Evolutionary conservation across 108 stramenopile species (phyloP).

Genomic region (Cylindrotheca closterium): DNA sequence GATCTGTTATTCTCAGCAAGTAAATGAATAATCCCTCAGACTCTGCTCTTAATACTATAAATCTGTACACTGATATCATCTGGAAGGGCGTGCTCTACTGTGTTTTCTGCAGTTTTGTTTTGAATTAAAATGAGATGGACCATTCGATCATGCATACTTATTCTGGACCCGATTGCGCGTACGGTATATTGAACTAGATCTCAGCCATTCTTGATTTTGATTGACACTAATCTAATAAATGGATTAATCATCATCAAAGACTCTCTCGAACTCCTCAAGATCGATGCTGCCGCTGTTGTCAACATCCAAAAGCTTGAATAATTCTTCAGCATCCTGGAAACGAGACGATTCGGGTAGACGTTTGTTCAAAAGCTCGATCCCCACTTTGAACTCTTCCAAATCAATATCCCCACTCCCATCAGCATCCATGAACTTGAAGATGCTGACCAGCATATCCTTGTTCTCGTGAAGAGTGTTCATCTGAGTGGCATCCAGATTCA

Average conservation of each 20-base stretch:
- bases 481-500: constrained; percentile 1
- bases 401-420: constrained; percentile 24
- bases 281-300: constrained; percentile 22
- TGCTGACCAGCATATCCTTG: constrained; percentile 7
- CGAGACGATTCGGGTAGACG: constrained; percentile 14
- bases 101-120: too few species aligned
- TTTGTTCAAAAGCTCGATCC: constrained; percentile 34
- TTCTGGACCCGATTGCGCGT: too few species aligned
- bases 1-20: too few species aligned
- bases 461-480: constrained; percentile 13
- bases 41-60: too few species aligned
- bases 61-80: too few species aligned
- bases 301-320: constrained; percentile 26
- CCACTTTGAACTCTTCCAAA: constrained; percentile 20
- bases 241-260: constrained; percentile 14
- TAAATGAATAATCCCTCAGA: too few species aligned
- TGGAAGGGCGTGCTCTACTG: too few species aligned
- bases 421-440: constrained; percentile 23
- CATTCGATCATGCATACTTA: too few species aligned
- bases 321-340: constrained; percentile 13
- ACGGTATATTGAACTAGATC: too few species aligned
- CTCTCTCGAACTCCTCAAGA: constrained; percentile 23
- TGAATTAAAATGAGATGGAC: too few species aligned
- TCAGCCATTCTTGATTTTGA: too few species aligned
- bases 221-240: too few species aligned